Conservation (phyloP, 2,329 filamentous ascomycete species). For the Curvularia sp. region DNA sequence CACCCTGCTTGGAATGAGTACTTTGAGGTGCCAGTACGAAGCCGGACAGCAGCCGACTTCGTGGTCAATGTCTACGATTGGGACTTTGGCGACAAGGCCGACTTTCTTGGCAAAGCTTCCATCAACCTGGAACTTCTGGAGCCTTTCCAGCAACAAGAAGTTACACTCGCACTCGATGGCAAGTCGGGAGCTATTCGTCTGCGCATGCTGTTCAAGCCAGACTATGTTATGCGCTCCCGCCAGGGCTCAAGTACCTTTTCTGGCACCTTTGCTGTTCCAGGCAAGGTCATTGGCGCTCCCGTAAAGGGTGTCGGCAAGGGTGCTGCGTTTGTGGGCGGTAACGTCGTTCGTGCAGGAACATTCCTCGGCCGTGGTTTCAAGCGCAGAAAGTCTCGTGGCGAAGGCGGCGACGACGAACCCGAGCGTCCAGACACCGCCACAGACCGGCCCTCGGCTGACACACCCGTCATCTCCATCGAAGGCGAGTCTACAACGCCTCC, state of each 20-base stretch:
- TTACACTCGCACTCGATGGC: conserved; percentile 79
- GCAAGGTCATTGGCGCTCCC: conserved; percentile 92
- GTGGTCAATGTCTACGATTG: conserved; percentile 87
- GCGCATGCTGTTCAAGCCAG: conserved; percentile 88
- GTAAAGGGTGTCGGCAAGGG: conserved; percentile 89
- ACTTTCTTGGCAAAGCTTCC: conserved; percentile 78
- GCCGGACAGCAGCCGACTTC: conserved; percentile 85
- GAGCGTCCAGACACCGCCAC: conserved; percentile 56
- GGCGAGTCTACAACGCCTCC: conserved; percentile 22
- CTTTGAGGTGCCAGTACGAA: conserved; percentile 84
- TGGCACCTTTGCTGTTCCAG: conserved; percentile 85
- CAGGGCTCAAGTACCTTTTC: conserved; percentile 94
- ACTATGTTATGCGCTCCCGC: conserved; percentile 84
- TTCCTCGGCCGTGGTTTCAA: conserved; percentile 88
- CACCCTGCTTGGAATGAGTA: conserved; percentile 95
- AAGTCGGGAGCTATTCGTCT: conserved; percentile 86
- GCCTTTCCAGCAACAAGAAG: conserved; percentile 81
- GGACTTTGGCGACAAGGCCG: conserved; percentile 95
- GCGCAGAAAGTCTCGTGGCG: conserved; percentile 68
- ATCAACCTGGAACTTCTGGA: conserved; percentile 83
- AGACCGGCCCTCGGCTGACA: conserved; percentile 41
- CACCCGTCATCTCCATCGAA: conserved; percentile 46
- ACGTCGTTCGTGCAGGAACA: conserved; percentile 86
- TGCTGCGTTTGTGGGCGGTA: conserved; percentile 73
- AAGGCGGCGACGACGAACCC: conserved; percentile 50